Percentiles rank a stretch among this genome's conserved stretches.
Evolutionary conservation across 805 yeast species (phyloP).

Genomic region (Ogataea trehalophila): DNA sequence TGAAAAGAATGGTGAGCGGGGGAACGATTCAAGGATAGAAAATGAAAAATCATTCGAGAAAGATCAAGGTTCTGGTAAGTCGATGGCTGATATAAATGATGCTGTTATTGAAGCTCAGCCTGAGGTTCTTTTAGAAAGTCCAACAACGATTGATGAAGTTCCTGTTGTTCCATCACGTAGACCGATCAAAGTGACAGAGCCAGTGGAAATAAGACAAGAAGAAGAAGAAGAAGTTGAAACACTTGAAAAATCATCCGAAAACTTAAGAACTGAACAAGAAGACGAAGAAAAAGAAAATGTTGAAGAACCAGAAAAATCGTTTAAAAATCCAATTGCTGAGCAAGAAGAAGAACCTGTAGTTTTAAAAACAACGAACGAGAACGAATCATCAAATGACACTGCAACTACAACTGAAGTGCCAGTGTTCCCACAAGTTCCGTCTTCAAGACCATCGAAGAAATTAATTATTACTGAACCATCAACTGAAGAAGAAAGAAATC

Average conservation of each 20-base stretch:
- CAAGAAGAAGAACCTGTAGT: not conserved
- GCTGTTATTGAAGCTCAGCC: not conserved
- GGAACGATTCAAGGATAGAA: not conserved
- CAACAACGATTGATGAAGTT: not conserved
- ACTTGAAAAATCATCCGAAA: no score
- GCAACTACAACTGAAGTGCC: not conserved
- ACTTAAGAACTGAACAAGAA: no score
- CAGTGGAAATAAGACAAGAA: not conserved
- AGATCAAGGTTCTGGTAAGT: not conserved
- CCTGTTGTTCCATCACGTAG: constrained; percentile 6
- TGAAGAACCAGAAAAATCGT: no score
- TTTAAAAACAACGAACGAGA: not conserved
- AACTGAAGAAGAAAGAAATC: not conserved
- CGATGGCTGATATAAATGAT: not conserved
- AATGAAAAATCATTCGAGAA: not conserved
- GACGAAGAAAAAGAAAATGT: no score
- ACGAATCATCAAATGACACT: not conserved
- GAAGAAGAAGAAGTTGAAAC: no score
- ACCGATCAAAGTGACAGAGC: not conserved
- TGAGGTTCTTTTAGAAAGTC: not conserved
- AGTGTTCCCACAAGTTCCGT: not conserved
- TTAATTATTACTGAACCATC: not conserved
- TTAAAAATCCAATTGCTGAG: no score
- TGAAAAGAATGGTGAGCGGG: not conserved
- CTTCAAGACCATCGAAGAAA: not conserved